Evolutionary conservation across 2,329 filamentous ascomycete genomes (phyloP), one percentile per base, ranked within the genome.

Genomic region (Pyrenochaeta sp.): DNA sequence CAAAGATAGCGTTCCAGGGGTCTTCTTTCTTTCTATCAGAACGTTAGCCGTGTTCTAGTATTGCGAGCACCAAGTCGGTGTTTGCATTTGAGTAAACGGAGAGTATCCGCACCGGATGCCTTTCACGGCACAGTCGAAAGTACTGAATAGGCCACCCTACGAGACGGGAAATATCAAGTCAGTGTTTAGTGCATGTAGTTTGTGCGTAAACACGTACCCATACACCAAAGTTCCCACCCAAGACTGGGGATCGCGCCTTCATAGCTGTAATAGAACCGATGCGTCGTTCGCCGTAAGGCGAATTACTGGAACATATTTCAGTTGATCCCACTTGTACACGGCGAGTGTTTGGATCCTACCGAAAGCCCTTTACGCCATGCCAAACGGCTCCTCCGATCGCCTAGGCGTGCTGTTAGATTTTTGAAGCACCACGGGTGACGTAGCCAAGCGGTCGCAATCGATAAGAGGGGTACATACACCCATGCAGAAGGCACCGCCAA

Each of bases 1-100:
- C 94, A 67, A 93, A 94, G 75, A 98, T 98, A 69, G 92, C 92
- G 80, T 97, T 98, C 82, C 92, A 98, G n/a, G 94, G 92, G 76
- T 98, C 94, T 78, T 98, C 94, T 87, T 97, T 98, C 83, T 94
- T 90, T 29, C 37, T 56, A 21, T 14, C 7, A 15, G 29, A 15
- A 2, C 29, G 33, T 50, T 29, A 50, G 23, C 23, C 4, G 45
- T 35, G 35, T 23, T 12, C 23, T 31, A 31, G 21, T 15, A 12
- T 29, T 6, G 21, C 11, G 10, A 11, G 27, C 4, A 21, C 40
- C 27, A 12, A 7, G n/a, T 27, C 15, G 2, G 14, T 29, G 27
- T 11, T 6, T 7, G 7, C 6, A n/a, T 42, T 29, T 39, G 23
- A 31, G 3, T 5, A 23, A 11, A 31, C 7, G 10, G 7, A 23